A percentile compares a stretch with the other conserved stretches of the same genome.
Evolutionary conservation across 371 early-diverging fungal genomes (phyloP).

Genomic region (Entomophthora muscae): DNA sequence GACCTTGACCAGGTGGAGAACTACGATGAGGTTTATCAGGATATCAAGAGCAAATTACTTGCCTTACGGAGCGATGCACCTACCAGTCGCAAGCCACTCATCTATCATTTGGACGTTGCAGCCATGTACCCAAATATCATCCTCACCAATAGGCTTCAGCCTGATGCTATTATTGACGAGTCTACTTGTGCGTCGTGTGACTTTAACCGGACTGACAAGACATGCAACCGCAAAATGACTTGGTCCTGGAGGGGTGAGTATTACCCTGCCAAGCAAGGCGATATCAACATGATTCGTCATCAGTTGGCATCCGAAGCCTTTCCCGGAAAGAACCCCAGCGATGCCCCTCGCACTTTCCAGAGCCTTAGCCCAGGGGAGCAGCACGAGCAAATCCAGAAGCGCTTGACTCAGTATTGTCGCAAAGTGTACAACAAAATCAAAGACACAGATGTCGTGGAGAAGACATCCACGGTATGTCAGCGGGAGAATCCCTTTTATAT

Average conservation of each 20-base stretch:
- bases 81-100: conserved; percentile 58
- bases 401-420: conserved; percentile 73
- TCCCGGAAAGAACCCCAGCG: conserved; percentile 32
- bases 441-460: conserved; percentile 58
- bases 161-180: conserved; percentile 91
- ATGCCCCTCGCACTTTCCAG: conserved; percentile 42
- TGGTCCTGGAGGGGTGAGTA: conserved; percentile 99
- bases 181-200: conserved; percentile 89
- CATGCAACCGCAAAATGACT: conserved; percentile 88
- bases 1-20: conserved; percentile 18
- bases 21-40: conserved; percentile 22
- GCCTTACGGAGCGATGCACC: conserved; percentile 54
- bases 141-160: conserved; percentile 97
- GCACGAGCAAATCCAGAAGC: conserved; percentile 50
- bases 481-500: conserved; percentile 99
- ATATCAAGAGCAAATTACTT: conserved; percentile 36
- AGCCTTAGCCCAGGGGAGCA: conserved; percentile 48
- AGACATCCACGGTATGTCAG: conserved; percentile 91
- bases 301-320: conserved; percentile 72
- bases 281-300: conserved; percentile 80
- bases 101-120: conserved; percentile 99
- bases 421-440: conserved; percentile 79
- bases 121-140: conserved; percentile 99
- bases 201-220: conserved; percentile 69
- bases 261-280: conserved; percentile 76